Conservation (phyloP, 192 early-diverging fungal species). For the Radiomyces spectabilis region DNA sequence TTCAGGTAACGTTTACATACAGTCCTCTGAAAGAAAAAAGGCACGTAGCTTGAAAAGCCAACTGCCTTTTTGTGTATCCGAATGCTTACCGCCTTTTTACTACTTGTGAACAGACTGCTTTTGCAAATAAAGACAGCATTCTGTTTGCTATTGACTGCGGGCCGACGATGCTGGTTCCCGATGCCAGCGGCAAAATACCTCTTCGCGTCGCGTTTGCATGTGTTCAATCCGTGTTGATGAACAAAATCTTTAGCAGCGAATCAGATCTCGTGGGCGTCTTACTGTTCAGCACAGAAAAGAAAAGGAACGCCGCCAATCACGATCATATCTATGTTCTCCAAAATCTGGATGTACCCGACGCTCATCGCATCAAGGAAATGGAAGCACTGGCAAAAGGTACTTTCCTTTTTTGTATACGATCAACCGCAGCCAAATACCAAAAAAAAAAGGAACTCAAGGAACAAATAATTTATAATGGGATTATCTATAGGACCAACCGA, state of each 20-base stretch:
- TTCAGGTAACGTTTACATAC: no score
- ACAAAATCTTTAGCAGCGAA: conserved; percentile 36
- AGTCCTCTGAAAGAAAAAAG: no score
- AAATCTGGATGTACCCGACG: conserved; percentile 53
- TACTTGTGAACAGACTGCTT: no score
- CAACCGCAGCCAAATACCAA: no score
- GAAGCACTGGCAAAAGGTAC: conserved; percentile 48
- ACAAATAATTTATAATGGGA: no score
- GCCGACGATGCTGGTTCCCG: conserved; percentile 28
- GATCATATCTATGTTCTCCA: conserved; percentile 54
- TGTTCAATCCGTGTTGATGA: conserved; percentile 28
- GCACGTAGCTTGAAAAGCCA: no score
- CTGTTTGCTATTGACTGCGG: conserved; percentile 45
- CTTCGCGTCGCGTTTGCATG: conserved; percentile 35
- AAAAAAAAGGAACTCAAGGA: no score
- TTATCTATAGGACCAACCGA: conserved; percentile 28
- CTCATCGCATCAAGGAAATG: conserved; percentile 49
- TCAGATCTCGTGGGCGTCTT: conserved; percentile 40
- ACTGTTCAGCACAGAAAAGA: conserved; percentile 38
- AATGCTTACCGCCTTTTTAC: no score
- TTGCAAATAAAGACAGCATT: conserved; percentile 39
- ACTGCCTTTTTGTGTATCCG: no score
- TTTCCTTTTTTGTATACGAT: no score
- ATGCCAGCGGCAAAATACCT: conserved; percentile 28
- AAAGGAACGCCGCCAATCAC: conserved; percentile 47